Evolutionary conservation across 1,284 basidiomycete genomes (phyloP), one percentile per base, ranked within the genome.

Genomic region (Sporisorium scitamineum): DNA sequence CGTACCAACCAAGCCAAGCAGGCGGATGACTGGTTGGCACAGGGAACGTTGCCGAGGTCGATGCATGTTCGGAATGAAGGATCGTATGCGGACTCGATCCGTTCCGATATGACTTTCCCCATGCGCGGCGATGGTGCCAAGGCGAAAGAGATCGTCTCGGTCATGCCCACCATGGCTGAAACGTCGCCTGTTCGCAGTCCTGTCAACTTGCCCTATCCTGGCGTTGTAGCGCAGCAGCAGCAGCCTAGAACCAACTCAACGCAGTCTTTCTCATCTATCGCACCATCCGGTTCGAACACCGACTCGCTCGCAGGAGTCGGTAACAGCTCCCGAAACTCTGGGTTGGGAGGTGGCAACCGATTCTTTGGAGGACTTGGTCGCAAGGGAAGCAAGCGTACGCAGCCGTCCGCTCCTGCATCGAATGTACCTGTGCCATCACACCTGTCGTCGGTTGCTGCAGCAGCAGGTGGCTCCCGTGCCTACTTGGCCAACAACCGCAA

Each of bases 61-160:
- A 52, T 53, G 18, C 76, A 79, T 27, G 50, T 58, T 0, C 64
- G 79, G 26, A 61, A 65, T 34, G 74, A 79, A n/a, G 75, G 67
- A 0, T 69, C 62, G n/a, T 80, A 80, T 37, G 78, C 76, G 10
- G 76, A 79, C 52, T 78, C 80, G 32, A 53, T 81, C 3, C 81
- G 81, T 3, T 80, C 78, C 4, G 81, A 81, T 34, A 71, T 76
- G 70, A 82, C 81, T 3, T 82, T 82, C 56, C 81, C 81, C 16
- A 80, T 82, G 67, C 67, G 81, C 5, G 81, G 81, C 3, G 81
- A 82, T 32, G 81, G 81, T 7, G 81, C 70, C 13, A 78, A 74
- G 42, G 81, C 81, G 5, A 81, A 81, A 45, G 81, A 82, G 52
- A 66, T 82, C n/a, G 64, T 71, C 7, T 59, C 68, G 10, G 52